phyloP scores from a whole-genome alignment of 768 basidiomycete species.

The Lanmaoa pseudosensibilis region DNA sequence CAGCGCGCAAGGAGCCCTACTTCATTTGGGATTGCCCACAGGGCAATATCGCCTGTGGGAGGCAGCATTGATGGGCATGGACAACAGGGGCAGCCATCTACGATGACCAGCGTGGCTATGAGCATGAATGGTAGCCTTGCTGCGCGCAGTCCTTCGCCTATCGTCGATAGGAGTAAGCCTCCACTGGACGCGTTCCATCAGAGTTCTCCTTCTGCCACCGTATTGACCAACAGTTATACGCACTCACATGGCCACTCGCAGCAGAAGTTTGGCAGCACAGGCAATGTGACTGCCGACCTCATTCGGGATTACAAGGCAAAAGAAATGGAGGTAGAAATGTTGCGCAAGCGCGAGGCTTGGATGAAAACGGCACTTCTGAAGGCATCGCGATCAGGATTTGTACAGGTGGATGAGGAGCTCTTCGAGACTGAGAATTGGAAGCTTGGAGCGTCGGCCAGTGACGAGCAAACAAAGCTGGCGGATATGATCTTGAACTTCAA shows the following conservation, averaged over 20 bases:
- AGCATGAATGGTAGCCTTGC: constrained; percentile 46
- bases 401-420: constrained; percentile 58
- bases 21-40: constrained; percentile 39
- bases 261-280: constrained; percentile 51
- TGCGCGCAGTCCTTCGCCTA: constrained; percentile 58
- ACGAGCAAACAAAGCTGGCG: constrained; percentile 52
- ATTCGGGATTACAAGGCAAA: constrained; percentile 78
- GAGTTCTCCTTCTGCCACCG: constrained; percentile 40
- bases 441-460: constrained; percentile 33
- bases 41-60: constrained; percentile 62
- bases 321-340: constrained; percentile 74
- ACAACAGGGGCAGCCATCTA: constrained; percentile 36
- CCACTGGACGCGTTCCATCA: constrained; percentile 64
- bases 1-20: constrained; percentile 60
- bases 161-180: constrained; percentile 52
- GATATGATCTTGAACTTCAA: constrained; percentile 83
- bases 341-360: constrained; percentile 80
- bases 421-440: constrained; percentile 36
- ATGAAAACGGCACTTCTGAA: constrained; percentile 77
- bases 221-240: constrained; percentile 49
- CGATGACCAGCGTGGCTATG: constrained; percentile 57
- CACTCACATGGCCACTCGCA: constrained; percentile 40
- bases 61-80: constrained; percentile 25
- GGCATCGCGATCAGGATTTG: constrained; percentile 78
- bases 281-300: constrained; percentile 73